These are phyloP conservation scores for Candida albicans DNA, from an alignment of 1,139 yeast species.

Conservation along the genomic window DNA sequence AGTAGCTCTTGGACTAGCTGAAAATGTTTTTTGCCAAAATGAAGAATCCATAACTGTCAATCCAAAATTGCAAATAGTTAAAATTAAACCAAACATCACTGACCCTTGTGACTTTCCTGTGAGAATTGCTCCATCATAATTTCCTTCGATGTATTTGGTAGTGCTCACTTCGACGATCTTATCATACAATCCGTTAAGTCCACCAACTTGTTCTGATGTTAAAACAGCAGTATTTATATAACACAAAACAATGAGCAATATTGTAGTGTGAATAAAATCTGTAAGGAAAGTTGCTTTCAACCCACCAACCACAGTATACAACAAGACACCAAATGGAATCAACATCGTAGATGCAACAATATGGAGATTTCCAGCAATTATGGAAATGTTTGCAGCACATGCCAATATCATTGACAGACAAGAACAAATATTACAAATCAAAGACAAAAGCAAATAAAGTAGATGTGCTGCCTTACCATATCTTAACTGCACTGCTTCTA, in stretches of 20 bases:
- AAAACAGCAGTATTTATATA: constrained; percentile 29
- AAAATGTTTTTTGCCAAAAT: constrained; percentile 36
- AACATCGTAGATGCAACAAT: constrained; percentile 34
- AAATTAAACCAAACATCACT: constrained; percentile 30
- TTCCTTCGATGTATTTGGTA: constrained; percentile 28
- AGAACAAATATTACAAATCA: constrained; percentile 33
- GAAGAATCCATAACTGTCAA: constrained; percentile 34
- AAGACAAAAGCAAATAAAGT: constrained; percentile 30
- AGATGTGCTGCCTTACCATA: constrained; percentile 32
- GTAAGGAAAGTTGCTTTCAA: constrained; percentile 42
- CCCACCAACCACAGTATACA: constrained; percentile 42
- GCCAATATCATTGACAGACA: constrained; percentile 39
- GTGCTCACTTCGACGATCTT: constrained; percentile 17
- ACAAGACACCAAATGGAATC: constrained; percentile 38
- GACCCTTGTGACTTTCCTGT: constrained; percentile 37
- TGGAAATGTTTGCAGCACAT: constrained; percentile 35
- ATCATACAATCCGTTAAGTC: constrained; percentile 30
- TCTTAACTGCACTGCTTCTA: constrained; percentile 31
- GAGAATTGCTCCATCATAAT: constrained; percentile 32
- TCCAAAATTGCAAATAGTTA: constrained; percentile 31
- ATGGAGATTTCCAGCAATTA: constrained; percentile 34
- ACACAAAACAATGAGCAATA: constrained; percentile 31
- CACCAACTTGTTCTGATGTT: constrained; percentile 27
- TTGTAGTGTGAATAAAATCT: constrained; percentile 36
- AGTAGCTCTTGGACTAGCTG: constrained; percentile 33